Evolutionary conservation across 2,329 filamentous ascomycete genomes (phyloP), one percentile per base, ranked within the genome.

Genomic region (Claviceps spartinae): DNA sequence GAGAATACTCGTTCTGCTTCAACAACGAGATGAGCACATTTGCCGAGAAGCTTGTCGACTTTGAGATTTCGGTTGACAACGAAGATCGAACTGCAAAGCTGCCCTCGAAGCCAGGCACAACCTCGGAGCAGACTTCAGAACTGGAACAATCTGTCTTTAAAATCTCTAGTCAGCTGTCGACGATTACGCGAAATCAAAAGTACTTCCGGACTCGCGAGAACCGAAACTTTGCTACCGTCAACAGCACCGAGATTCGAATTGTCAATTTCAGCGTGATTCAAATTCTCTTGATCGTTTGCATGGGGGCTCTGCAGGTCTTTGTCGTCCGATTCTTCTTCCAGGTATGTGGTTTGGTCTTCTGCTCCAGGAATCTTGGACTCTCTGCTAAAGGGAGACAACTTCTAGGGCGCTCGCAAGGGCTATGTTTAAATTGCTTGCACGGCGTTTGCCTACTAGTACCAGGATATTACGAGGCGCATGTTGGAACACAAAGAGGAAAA

Each of bases 171-270:
- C 88, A 95, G 65, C 74, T 98, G 49, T 95, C 89, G 14, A 96
- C 90, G 56, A 93, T 98, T 65, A 89, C 87, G 43, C 82, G 93
- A 63, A 96, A 95, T 74, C 93, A 98, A 66, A 98, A 98, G 69
- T 98, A 98, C 76, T 98, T 98, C 82, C 86, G 94, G 57, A 98
- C 93, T 2, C 83, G 93, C 59, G 93, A 98, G 77, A 98, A 98
- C 78, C 81, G 93, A 56, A 98, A 98, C 73, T 97, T 98, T 72
- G 94, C 88, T 73, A 98, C 93, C 9, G 93, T 98, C 62, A 80
- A 88, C 68, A 96, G 90, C 72, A 98, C 93, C 42, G 93, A 98
- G 76, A 82, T 81, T 67, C 79, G 93, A 57, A 98, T 98, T 63
- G 89, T 96, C 74, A 97, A 96, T 72, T 95, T 98, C 69, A 95